Base-by-base conservation (phyloP, 2,329 filamentous ascomycete genomes). In the Fusarium pseudonygamai region DNA sequence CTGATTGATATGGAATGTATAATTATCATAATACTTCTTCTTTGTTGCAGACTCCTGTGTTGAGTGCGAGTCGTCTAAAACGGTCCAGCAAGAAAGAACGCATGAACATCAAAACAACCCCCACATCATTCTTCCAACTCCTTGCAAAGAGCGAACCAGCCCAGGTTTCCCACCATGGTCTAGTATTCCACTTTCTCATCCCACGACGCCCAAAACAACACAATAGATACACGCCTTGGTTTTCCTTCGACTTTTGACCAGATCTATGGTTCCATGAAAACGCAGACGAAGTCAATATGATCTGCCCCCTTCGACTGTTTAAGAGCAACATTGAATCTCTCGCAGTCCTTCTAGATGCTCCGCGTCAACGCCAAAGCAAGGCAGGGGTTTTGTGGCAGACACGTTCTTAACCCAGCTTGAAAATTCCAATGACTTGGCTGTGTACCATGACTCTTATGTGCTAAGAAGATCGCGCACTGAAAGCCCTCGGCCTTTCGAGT, bases 401-500 rank as follows among this genome's bases (percentile, higher is more conserved):
- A 28, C 5, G 7, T 16, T 36, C n/a, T 50, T 24, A 32, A 32
- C 30, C 47, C 30, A 36, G 24, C 20, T 26, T 37, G 24, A 37
- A 30, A 28, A 60, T 63, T 26, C 36, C 45, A 57, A 24, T 65
- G 56, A 56, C 32, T 52, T 39, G 45, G 60, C 32, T 30, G 30
- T 26, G 8, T 65, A 37, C n/a, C 46, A 43, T n/a, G 24, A 55
- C 43, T 37, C 60, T 87, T 78, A 88, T 24, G 86, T 85, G 70
- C 85, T 89, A 24, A 90, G 78, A 60, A 90, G 76, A 77, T 90
- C 88, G 53, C 83, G 83, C 20, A 90, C 87, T 46, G 88, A 89
- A 80, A 90, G 83, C 1, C 87, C 87, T 57, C 87, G 81, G 15
- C 82, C 84, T 32, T 80, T 78, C 5, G 77, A 84, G 42, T 86